phyloP scores from a whole-genome alignment of 345 rosid genomes.

The Dipteronia sinensis region DNA sequence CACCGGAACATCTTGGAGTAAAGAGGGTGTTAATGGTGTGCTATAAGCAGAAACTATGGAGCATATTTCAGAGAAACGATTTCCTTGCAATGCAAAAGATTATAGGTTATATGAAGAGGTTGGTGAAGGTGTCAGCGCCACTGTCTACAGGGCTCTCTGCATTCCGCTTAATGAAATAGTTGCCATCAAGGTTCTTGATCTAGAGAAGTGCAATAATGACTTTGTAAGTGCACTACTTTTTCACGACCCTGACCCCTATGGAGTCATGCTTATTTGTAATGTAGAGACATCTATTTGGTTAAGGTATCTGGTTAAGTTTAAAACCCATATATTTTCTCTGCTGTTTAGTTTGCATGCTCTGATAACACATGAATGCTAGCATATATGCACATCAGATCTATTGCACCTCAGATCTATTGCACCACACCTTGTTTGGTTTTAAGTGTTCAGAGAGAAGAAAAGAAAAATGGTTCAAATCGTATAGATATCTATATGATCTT shows the following conservation, averaged over 20 bases:
- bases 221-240: constrained; percentile 49
- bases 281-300: neutral
- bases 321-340: neutral
- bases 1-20: constrained; percentile 29
- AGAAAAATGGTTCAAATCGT: neutral
- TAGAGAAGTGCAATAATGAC: constrained; percentile 95
- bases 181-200: constrained; percentile 95
- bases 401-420: neutral
- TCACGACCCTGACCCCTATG: constrained; percentile 12
- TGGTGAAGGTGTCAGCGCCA: constrained; percentile 98
- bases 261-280: constrained; percentile 7
- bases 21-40: constrained; percentile 45
- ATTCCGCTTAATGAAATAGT: constrained; percentile 82
- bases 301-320: neutral
- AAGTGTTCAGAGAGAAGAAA: neutral
- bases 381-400: neutral
- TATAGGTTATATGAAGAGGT: constrained; percentile 88
- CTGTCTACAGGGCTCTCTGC: constrained; percentile 89
- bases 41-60: constrained; percentile 57
- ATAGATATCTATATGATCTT: neutral
- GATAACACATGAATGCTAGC: neutral
- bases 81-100: constrained; percentile 72
- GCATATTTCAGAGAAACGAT: constrained; percentile 58
- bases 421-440: neutral
- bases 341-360: neutral